A percentile compares a stretch with the other conserved stretches of the same genome.
phyloP scores from a whole-genome alignment of 805 yeast species.

The Wickerhamiella alocasiicola region DNA sequence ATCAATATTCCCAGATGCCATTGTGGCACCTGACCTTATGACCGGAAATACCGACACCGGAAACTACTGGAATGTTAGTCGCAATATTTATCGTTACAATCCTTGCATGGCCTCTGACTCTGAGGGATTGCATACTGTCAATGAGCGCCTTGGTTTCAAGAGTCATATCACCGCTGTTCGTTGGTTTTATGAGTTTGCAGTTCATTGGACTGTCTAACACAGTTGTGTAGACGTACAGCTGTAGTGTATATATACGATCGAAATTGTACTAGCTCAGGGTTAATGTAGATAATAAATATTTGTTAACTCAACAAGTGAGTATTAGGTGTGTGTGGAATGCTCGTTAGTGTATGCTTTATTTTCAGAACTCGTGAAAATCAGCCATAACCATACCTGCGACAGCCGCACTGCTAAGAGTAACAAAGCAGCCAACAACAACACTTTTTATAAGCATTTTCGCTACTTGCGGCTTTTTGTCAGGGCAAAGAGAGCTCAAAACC shows the following conservation, averaged over 20 bases:
- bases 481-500: constrained; percentile 45
- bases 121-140: constrained; percentile 40
- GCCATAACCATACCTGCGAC: constrained; percentile 54
- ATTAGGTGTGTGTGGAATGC: too few relatives aligned
- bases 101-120: constrained; percentile 26
- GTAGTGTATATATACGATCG: too few relatives aligned
- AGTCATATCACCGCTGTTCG: constrained; percentile 37
- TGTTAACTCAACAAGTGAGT: too few relatives aligned
- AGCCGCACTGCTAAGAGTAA: constrained; percentile 45
- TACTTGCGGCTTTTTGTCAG: constrained; percentile 36
- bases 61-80: constrained; percentile 47
- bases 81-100: constrained; percentile 45
- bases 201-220: constrained; percentile 7
- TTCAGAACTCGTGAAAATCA: constrained; percentile 27
- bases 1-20: constrained; percentile 42
- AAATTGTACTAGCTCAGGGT: too few relatives aligned
- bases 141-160: constrained; percentile 44
- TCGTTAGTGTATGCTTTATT: too few relatives aligned
- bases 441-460: constrained; percentile 37
- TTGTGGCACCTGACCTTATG: constrained; percentile 28
- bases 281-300: too few relatives aligned
- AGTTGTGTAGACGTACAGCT: not conserved
- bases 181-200: constrained; percentile 25
- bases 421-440: constrained; percentile 39
- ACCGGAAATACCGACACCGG: constrained; percentile 61